A percentile compares a stretch with the other conserved stretches of the same genome.
phyloP scores from a whole-genome alignment of 768 basidiomycete species.

The Collybia mongolica region DNA sequence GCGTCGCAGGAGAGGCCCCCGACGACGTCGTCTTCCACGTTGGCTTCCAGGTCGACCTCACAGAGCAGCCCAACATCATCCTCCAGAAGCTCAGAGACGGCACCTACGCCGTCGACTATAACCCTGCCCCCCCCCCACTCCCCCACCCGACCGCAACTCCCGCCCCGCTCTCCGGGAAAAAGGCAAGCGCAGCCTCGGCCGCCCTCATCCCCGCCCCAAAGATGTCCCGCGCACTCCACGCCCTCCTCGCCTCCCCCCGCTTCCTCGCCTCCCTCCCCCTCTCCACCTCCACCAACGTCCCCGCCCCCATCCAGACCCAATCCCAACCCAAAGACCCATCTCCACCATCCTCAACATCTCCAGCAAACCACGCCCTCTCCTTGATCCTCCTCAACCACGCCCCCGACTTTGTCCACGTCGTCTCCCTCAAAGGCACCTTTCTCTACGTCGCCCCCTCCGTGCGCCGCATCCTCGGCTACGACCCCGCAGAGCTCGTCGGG shows the following conservation, averaged over 20 bases:
- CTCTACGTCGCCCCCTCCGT: conserved; percentile 90
- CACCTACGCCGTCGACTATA: conserved; percentile 60
- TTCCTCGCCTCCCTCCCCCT: conserved; percentile 51
- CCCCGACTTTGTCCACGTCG: conserved; percentile 86
- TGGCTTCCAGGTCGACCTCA: conserved; percentile 95
- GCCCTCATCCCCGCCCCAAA: conserved; percentile 29
- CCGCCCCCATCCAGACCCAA: conserved; percentile 20
- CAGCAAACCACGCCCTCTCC: conserved; percentile 53
- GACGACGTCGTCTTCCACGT: conserved; percentile 84
- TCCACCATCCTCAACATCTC: no score
- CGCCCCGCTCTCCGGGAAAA: background rate
- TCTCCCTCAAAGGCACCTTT: conserved; percentile 90
- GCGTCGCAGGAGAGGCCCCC: conserved; percentile 48
- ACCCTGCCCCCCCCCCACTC: conserved; percentile 16
- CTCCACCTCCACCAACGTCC: conserved; percentile 35
- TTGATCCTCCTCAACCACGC: conserved; percentile 58
- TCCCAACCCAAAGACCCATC: conserved; percentile 4
- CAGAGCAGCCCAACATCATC: conserved; percentile 82
- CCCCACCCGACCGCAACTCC: background rate
- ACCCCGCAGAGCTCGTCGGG: conserved; percentile 80
- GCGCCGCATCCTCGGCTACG: conserved; percentile 78
- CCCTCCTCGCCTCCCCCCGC: conserved; percentile 40
- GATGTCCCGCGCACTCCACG: conserved; percentile 53
- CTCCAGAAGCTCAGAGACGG: conserved; percentile 78
- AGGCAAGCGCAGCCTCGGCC: conserved; percentile 12